These are phyloP conservation scores for Avicennia marina DNA, from an alignment of 257 asterid species.

Conservation along the genomic window DNA sequence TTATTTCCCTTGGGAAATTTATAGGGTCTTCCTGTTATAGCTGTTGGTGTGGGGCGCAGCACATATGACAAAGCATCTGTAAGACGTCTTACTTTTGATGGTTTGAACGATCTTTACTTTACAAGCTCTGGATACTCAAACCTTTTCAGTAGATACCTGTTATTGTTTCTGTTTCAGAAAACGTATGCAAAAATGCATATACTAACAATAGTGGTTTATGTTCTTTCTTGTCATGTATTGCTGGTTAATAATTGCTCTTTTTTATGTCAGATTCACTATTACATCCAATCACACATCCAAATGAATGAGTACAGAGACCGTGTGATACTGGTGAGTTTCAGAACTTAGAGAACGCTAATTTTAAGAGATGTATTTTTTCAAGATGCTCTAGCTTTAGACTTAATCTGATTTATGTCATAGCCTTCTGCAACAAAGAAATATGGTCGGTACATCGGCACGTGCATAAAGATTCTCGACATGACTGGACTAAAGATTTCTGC, in stretches of 20 bases:
- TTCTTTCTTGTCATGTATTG: background rate
- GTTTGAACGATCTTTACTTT: conserved; percentile 4
- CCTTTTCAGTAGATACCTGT: too few species aligned
- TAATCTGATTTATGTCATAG: conserved; percentile 29
- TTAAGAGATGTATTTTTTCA: too few species aligned
- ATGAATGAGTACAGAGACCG: conserved; percentile 95
- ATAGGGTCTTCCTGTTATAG: conserved; percentile 15
- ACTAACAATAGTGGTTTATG: background rate
- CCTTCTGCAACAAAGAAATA: conserved; percentile 62
- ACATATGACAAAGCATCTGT: conserved; percentile 12
- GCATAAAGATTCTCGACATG: conserved; percentile 94
- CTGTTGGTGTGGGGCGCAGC: conserved; percentile 10
- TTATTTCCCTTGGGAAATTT: too few species aligned
- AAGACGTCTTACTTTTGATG: conserved; percentile 8
- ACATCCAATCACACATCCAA: conserved; percentile 95
- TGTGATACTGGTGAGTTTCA: conserved; percentile 60
- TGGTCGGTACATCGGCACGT: conserved; percentile 66
- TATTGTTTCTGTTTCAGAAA: too few species aligned
- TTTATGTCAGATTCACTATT: conserved; percentile 55
- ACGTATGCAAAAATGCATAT: too few species aligned
- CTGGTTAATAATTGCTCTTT: background rate
- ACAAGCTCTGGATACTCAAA: too few species aligned
- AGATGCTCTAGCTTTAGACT: conserved; percentile 13
- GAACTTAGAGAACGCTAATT: background rate
- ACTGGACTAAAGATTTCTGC: conserved; percentile 91